These are phyloP conservation scores for Hypoxylon sp. DNA, from an alignment of 2,329 filamentous ascomycete species.

Conservation along the genomic window DNA sequence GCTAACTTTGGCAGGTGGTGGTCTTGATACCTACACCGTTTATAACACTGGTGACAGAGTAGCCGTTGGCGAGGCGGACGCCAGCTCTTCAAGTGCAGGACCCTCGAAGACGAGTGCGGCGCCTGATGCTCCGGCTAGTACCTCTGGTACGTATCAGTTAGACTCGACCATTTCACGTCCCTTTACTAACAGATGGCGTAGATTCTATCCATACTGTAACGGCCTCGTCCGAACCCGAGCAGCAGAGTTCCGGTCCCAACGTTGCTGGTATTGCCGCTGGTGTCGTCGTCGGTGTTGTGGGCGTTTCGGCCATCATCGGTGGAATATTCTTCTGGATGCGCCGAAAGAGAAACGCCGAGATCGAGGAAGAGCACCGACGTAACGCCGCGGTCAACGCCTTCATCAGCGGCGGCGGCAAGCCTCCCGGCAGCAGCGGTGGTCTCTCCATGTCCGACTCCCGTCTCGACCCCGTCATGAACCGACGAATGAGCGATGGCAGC, in stretches of 20 bases:
- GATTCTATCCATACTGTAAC: constrained; percentile 27
- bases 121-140: constrained; percentile 26
- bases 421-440: constrained; percentile 68
- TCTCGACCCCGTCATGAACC: constrained; percentile 85
- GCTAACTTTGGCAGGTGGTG: constrained; percentile 47
- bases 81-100: constrained; percentile 44
- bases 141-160: constrained; percentile 25
- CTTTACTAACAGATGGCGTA: constrained; percentile 4
- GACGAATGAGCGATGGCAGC: constrained; percentile 90
- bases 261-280: constrained; percentile 87
- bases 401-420: constrained; percentile 68
- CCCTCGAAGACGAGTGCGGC: constrained; percentile 23
- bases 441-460: constrained; percentile 82
- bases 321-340: constrained; percentile 78
- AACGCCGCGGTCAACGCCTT: constrained; percentile 83
- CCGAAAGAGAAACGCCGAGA: constrained; percentile 75
- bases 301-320: constrained; percentile 68
- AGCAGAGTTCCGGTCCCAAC: constrained; percentile 62
- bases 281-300: constrained; percentile 84
- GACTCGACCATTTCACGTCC: not conserved
- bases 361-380: constrained; percentile 84
- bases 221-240: constrained; percentile 37
- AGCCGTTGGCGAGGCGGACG: constrained; percentile 47
- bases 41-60: constrained; percentile 60
- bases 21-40: constrained; percentile 56